Base-by-base conservation (phyloP, 768 basidiomycete genomes). In the Cyclocybe aegerita region DNA sequence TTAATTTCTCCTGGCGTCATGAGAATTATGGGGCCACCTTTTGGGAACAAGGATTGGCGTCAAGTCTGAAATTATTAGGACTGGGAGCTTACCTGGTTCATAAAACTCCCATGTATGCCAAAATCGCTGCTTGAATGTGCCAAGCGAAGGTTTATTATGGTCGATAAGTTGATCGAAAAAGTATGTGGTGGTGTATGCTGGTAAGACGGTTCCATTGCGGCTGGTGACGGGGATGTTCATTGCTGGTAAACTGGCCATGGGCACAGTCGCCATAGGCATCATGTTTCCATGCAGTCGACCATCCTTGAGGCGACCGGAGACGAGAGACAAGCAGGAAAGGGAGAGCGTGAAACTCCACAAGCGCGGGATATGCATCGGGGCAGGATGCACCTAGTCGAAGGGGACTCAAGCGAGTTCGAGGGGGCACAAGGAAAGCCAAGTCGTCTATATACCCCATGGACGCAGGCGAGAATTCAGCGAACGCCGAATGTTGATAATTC, bases 71-170 rank as follows among this genome's bases (percentile, higher is more conserved):
- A 5, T n/a, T 32, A 33, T 54, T 47, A 37, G 32, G 14, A 43
- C 12, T 35, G 33, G 15, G 33, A 52, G 23, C 63, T 33, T 48
- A 78, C 80, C 78, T 35, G 67, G 52, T 63, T 83, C 70, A 55
- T 88, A 88, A 57, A 73, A 86, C 63, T 88, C 82, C 65, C 73
- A 85, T 30, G 81, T 81, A 52, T 80, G 73, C 85, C 85, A 89
- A 65, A 77, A 89, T 33, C 88, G 78, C 66, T 89, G 88, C 61
- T 81, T 72, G 68, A 90, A 90, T n/a, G 86, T 89, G 14, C 88
- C 88, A 15, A 80, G 68, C 23, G 73, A 68, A n/a, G 84, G 80
- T 29, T 73, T 71, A 53, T 69, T 74, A 60, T 80, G 78, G 64
- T 80, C 78, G 33, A 85, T 76, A 52, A 80, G 67, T 50, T 80